Percentiles rank a stretch among this genome's conserved stretches.
Conservation (phyloP, 495 filamentous ascomycete species). For the Xylaria castorea region DNA sequence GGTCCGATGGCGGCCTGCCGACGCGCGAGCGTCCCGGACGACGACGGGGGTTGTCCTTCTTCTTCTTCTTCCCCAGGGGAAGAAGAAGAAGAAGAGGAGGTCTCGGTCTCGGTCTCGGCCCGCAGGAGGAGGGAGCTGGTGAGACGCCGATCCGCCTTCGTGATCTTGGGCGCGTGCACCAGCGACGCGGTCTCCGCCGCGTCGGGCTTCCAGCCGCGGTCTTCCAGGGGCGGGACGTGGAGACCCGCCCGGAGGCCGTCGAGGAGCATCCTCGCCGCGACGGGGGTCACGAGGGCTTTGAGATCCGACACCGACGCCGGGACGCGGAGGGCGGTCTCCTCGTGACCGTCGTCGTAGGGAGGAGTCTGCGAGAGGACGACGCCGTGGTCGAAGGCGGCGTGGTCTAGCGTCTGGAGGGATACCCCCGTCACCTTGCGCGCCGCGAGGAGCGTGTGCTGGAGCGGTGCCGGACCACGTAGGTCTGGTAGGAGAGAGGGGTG, state of each 20-base stretch:
- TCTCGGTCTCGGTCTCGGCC: too few species aligned
- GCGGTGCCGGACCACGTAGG: conserved; percentile 74
- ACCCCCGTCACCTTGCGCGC: conserved; percentile 66
- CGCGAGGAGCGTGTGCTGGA: conserved; percentile 78
- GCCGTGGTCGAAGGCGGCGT: conserved; percentile 77
- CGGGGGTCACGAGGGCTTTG: conserved; percentile 49
- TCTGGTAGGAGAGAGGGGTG: conserved; percentile 94
- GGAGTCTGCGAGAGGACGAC: conserved; percentile 68
- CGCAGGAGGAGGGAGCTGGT: conserved; percentile 9
- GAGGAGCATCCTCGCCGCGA: conserved; percentile 68
- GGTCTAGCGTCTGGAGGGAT: conserved; percentile 84
- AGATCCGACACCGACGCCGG: conserved; percentile 33
- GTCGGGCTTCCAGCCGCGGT: conserved; percentile 46
- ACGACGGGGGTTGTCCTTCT: too few species aligned
- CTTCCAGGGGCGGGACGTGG: conserved; percentile 68
- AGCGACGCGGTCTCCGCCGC: neutral
- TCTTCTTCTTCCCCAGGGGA: too few species aligned
- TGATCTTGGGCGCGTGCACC: conserved; percentile 50
- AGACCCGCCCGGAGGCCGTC: conserved; percentile 61
- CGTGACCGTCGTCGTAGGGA: conserved; percentile 18
- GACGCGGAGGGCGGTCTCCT: conserved; percentile 36
- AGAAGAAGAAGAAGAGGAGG: too few species aligned
- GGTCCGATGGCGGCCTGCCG: conserved; percentile 33
- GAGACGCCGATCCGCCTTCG: conserved; percentile 40
- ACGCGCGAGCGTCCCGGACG: neutral